phyloP scores from a whole-genome alignment of 2,329 filamentous ascomycete species.

The Fusarium sp. region DNA sequence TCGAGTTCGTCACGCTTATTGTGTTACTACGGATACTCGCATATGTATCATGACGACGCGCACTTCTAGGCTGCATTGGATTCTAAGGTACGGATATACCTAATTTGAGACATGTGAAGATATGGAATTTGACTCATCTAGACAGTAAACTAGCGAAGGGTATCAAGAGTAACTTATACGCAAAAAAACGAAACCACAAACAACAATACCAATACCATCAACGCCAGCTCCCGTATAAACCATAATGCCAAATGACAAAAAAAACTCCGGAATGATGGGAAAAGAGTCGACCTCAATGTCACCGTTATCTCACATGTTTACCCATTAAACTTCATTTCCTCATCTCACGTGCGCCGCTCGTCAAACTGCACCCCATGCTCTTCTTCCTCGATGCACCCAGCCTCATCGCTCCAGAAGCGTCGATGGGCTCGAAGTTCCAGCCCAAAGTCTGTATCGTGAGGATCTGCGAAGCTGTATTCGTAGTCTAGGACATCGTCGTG shows the following conservation, averaged over 20 bases:
- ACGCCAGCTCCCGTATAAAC: constrained; percentile 28
- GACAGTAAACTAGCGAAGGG: constrained; percentile 36
- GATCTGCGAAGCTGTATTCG: constrained; percentile 51
- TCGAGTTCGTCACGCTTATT: constrained; percentile 16
- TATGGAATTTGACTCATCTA: constrained; percentile 30
- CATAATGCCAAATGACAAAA: constrained; percentile 10
- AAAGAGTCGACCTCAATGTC: constrained; percentile 16
- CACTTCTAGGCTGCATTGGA: neutral
- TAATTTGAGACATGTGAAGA: constrained; percentile 1
- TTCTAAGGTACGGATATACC: neutral
- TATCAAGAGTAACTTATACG: constrained; percentile 44
- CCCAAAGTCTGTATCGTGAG: constrained; percentile 50
- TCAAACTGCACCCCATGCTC: constrained; percentile 46
- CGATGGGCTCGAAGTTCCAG: constrained; percentile 54
- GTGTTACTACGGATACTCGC: constrained; percentile 17
- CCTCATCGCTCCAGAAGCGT: constrained; percentile 52
- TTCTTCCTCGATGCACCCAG: constrained; percentile 56
- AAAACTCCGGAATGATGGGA: constrained; percentile 34
- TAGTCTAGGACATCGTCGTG: constrained; percentile 46
- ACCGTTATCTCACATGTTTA: constrained; percentile 17
- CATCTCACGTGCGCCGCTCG: constrained; percentile 42
- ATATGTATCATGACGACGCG: constrained; percentile 18
- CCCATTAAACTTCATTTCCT: constrained; percentile 31
- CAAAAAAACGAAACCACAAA: constrained; percentile 25
- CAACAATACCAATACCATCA: constrained; percentile 9